Percentiles rank a stretch among this genome's conserved stretches.
Evolutionary conservation across 1,284 basidiomycete species (phyloP).

Genomic region (Cystobasidiaceae sp.): DNA sequence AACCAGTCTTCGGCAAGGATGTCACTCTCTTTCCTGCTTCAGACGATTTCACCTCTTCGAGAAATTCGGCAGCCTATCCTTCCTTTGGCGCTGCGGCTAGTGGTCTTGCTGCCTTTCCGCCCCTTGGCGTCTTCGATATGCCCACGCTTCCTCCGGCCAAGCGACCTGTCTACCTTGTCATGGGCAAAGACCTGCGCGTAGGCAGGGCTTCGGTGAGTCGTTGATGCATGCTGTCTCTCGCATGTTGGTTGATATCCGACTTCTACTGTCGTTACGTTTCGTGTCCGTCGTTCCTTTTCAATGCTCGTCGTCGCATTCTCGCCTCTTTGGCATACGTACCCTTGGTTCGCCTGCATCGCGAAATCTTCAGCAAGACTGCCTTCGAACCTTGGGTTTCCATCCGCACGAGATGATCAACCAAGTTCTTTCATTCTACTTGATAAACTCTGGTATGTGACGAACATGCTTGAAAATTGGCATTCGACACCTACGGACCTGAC

Average conservation of each 20-base stretch:
- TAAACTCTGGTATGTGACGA: not conserved
- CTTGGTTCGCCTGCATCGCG: too few species aligned
- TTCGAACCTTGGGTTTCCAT: constrained; percentile 21
- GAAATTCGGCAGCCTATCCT: not conserved
- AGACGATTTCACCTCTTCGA: not conserved
- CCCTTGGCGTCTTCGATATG: not conserved
- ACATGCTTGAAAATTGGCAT: not conserved
- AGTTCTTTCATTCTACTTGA: constrained; percentile 5
- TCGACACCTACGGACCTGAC: not conserved
- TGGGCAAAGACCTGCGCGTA: constrained; percentile 15
- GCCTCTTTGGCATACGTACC: too few species aligned
- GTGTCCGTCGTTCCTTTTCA: not conserved
- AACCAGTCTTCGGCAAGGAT: constrained; percentile 5
- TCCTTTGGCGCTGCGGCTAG: not conserved
- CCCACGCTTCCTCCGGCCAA: not conserved
- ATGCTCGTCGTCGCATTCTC: not conserved
- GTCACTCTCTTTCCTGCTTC: not conserved
- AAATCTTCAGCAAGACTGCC: not conserved
- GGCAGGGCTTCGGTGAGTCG: constrained; percentile 12
- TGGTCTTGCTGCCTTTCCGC: not conserved
- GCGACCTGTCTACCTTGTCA: not conserved
- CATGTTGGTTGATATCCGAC: not conserved
- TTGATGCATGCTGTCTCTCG: not conserved
- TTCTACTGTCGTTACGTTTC: not conserved
- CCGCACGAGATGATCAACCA: constrained; percentile 22